These are phyloP conservation scores for Tripterygium wilfordii DNA, from an alignment of 177 flowering plant genomes.

Conservation along the genomic window DNA sequence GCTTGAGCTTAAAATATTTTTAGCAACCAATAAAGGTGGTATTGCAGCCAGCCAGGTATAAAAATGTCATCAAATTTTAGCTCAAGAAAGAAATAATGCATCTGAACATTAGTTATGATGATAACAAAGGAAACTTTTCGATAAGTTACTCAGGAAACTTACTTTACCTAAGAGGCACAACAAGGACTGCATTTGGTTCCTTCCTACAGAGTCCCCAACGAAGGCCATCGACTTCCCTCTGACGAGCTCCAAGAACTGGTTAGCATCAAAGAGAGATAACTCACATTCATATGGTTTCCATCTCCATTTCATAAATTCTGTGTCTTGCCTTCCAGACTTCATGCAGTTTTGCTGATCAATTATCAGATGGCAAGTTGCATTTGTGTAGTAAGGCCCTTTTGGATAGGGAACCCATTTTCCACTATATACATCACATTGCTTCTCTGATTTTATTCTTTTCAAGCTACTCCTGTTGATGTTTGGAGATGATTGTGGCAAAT, in stretches of 20 bases:
- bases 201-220: conserved; percentile 72
- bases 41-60: too few species aligned
- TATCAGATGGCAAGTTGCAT: conserved; percentile 45
- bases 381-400: conserved; percentile 50
- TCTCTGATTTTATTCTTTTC: background rate
- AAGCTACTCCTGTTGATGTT: background rate
- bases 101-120: too few species aligned
- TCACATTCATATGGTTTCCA: conserved; percentile 78
- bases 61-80: too few species aligned
- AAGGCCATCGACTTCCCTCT: conserved; percentile 63
- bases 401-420: conserved; percentile 60
- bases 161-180: conserved; percentile 62
- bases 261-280: conserved; percentile 51
- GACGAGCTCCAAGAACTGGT: conserved; percentile 46
- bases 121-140: too few species aligned
- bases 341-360: conserved; percentile 64
- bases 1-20: too few species aligned
- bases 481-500: background rate
- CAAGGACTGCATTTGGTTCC: conserved; percentile 77
- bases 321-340: conserved; percentile 63
- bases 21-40: background rate
- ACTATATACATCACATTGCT: conserved; percentile 39
- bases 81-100: too few species aligned
- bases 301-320: conserved; percentile 61
- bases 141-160: too few species aligned